Conservation (phyloP, 2,329 filamentous ascomycete genomes). For the Arthroderma sp. region DNA sequence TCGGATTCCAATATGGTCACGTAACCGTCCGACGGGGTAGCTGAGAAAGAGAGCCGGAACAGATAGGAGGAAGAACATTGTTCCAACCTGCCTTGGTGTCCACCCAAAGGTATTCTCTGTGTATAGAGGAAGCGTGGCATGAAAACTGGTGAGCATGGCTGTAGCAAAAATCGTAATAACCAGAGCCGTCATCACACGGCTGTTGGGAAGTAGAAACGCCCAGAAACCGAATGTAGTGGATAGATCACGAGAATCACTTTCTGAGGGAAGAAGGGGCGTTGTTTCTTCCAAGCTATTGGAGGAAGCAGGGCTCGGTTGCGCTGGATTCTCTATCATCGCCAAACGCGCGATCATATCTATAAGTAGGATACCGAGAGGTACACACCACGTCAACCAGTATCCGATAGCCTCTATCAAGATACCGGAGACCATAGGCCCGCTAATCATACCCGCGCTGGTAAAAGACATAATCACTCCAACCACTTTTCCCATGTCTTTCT, state of each 20-base stretch:
- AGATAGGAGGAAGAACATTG: not conserved
- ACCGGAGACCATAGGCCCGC: not conserved
- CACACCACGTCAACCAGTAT: not conserved
- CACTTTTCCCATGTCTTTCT: not conserved
- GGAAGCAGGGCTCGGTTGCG: no score
- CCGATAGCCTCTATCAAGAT: not conserved
- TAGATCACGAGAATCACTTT: no score
- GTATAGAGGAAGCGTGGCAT: not conserved
- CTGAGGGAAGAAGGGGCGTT: no score
- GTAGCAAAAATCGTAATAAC: no score
- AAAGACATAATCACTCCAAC: not conserved
- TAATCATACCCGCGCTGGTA: not conserved
- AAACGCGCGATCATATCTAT: not conserved
- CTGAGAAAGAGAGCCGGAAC: not conserved
- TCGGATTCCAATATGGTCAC: not conserved
- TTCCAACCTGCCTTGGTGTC: not conserved
- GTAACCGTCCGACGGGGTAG: not conserved
- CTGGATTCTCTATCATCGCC: not conserved
- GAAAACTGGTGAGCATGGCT: no score
- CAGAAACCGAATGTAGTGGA: no score
- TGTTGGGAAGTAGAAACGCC: not conserved
- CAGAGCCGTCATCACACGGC: not conserved
- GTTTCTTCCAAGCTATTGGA: no score
- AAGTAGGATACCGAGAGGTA: not conserved
- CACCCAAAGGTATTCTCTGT: not conserved